Percentiles rank a stretch among this genome's conserved stretches.
phyloP scores from a whole-genome alignment of 352 stramenopile species.

The Globisporangium paddicum region DNA sequence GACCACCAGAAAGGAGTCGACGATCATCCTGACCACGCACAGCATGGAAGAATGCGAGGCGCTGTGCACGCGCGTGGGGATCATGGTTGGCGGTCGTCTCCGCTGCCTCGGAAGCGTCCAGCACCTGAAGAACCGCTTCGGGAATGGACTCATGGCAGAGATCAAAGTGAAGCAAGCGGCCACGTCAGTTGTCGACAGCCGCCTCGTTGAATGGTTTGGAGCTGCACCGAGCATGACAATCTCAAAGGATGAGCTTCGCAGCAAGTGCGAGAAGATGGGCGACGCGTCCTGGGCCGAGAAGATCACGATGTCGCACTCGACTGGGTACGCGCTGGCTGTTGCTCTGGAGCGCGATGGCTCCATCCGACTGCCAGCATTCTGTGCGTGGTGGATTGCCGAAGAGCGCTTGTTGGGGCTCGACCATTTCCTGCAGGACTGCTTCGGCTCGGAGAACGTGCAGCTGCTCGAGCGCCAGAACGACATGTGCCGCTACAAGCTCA shows the following conservation, averaged over 20 bases:
- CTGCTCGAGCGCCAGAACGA: constrained; percentile 73
- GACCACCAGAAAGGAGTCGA: constrained; percentile 58
- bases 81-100: constrained; percentile 84
- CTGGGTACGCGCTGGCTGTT: constrained; percentile 52
- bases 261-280: constrained; percentile 43
- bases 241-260: constrained; percentile 28
- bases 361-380: constrained; percentile 36
- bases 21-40: constrained; percentile 93
- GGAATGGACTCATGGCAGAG: constrained; percentile 92
- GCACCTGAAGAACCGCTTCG: constrained; percentile 96
- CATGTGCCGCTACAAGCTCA: constrained; percentile 68
- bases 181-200: constrained; percentile 24
- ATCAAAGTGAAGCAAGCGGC: constrained; percentile 43
- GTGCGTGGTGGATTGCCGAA: constrained; percentile 63
- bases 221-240: constrained; percentile 21
- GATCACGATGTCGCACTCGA: constrained; percentile 46
- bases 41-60: constrained; percentile 96
- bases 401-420: constrained; percentile 42
- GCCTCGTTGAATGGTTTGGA: constrained; percentile 29
- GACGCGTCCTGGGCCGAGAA: constrained; percentile 39
- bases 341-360: constrained; percentile 48
- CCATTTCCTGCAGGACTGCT: constrained; percentile 35
- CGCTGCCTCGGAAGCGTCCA: constrained; percentile 86
- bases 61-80: constrained; percentile 93
- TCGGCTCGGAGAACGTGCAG: constrained; percentile 35